phyloP scores from a whole-genome alignment of 2,329 filamentous ascomycete species.

The Trichoderma cornu-damae region DNA sequence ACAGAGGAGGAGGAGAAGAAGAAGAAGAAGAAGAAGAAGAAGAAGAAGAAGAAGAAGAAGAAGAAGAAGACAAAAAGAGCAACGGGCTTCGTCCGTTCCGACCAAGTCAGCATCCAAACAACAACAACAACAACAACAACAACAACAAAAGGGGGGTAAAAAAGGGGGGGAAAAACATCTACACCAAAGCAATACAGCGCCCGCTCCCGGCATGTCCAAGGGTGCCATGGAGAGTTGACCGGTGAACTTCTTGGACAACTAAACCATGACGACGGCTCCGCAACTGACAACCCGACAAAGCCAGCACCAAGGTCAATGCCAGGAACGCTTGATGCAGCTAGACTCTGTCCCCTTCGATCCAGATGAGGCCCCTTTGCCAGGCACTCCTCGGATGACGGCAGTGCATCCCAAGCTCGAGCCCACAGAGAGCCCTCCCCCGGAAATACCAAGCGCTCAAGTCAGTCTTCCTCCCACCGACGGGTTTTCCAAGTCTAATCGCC shows the following conservation, averaged over 20 bases:
- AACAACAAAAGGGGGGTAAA: too few relatives aligned
- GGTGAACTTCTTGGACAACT: conserved; percentile 12
- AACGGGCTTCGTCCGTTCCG: neutral
- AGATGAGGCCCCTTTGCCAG: conserved; percentile 39
- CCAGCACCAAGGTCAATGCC: conserved; percentile 13
- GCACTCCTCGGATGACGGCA: conserved; percentile 39
- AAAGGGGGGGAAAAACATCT: neutral
- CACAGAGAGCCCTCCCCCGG: conserved; percentile 32
- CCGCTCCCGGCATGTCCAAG: conserved; percentile 14
- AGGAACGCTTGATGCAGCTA: conserved; percentile 8
- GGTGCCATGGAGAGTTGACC: conserved; percentile 19
- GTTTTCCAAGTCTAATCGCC: conserved; percentile 48
- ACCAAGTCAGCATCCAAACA: neutral
- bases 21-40: neutral
- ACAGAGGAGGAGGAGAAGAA: too few relatives aligned
- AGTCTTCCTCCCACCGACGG: conserved; percentile 31
- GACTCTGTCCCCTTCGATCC: conserved; percentile 35
- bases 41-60: neutral
- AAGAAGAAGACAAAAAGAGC: neutral
- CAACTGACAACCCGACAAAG: neutral
- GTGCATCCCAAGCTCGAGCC: conserved; percentile 32
- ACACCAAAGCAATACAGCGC: neutral
- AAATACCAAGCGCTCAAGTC: conserved; percentile 36
- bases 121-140: too few relatives aligned
- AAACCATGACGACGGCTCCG: conserved; percentile 19